These are phyloP conservation scores for Ligustrum vulgare DNA, from an alignment of 257 asterid genomes.

Conservation along the genomic window DNA sequence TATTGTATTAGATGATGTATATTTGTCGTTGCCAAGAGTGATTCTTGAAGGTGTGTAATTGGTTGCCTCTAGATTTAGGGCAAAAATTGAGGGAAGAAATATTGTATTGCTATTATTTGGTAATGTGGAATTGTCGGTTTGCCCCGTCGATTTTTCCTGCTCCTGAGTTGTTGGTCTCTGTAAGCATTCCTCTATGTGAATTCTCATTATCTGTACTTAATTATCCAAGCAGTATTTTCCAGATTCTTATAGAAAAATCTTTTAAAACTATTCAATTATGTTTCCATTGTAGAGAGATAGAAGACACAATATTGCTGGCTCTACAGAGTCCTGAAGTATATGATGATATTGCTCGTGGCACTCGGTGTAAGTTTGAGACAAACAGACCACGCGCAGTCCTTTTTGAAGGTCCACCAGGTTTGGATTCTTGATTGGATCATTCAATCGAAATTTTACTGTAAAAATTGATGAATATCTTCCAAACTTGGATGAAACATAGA, in stretches of 20 bases:
- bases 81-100: too few species aligned
- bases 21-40: too few species aligned
- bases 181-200: slow-evolving; percentile 16
- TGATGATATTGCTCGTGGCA: slow-evolving; percentile 93
- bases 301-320: slow-evolving; percentile 88
- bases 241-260: neutral
- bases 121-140: too few species aligned
- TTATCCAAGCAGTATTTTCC: slow-evolving; percentile 3
- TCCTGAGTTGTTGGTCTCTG: slow-evolving; percentile 8
- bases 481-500: neutral
- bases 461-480: neutral
- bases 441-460: neutral
- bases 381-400: slow-evolving; percentile 95
- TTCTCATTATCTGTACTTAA: slow-evolving; percentile 14
- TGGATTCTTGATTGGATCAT: slow-evolving; percentile 26
- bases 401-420: slow-evolving; percentile 99
- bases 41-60: too few species aligned
- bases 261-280: slow-evolving; percentile 4
- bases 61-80: too few species aligned
- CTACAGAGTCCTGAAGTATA: slow-evolving; percentile 90
- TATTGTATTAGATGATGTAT: too few species aligned
- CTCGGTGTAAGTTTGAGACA: slow-evolving; percentile 92
- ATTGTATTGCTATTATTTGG: too few species aligned
- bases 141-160: too few species aligned
- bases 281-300: slow-evolving; percentile 62